Evolutionary conservation across 2,329 filamentous ascomycete genomes (phyloP), one percentile per base, ranked within the genome.

Genomic region (Scleromitrula shiraiana): DNA sequence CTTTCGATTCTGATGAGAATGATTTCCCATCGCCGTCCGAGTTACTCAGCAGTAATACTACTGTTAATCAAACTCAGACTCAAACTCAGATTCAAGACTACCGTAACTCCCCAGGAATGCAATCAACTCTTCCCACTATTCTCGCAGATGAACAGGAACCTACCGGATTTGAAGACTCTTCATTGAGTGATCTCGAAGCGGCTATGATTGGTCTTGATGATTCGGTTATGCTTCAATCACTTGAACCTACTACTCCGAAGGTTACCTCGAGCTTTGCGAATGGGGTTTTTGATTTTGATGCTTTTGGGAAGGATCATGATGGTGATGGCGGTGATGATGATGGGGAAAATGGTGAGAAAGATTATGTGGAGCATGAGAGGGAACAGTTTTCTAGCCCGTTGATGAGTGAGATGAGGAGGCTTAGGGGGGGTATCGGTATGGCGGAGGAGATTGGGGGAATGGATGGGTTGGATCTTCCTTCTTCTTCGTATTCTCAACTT

Each of bases 1-100:
- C 38, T 10, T 56, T 58, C 14, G 47, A 55, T 15, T 45, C 46
- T 5, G 46, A 49, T 29, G 41, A 20, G 10, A 62, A 63, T 8
- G 64, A 69, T 45, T 54, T 72, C 22, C 67, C 67, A 22, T 66
- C 67, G 6, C 62, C 65, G 22, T 64, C 64, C 20, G 43, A 50
- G 10, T 50, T 68, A 10, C 29, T 68, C 14, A 50, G 43, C 8
- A 38, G 35, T n/a, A 26, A 19, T 26, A 32, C 7, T 2, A 46
- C 23, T 17, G 23, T 12, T 22, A 5, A 17, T 1, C 12, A n/a
- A n/a, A 2, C 6, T 3, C 30, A 33, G 30, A n/a, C 30, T 20
- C 29, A 14, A 10, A 5, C 15, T 20, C 15, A 19, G 5, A n/a
- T 36, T n/a, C n/a, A n/a, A n/a, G n/a, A n/a, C n/a, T n/a, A n/a